Evolutionary conservation across 192 early-diverging fungal genomes (phyloP).

Genomic region (Thamnidium elegans): DNA sequence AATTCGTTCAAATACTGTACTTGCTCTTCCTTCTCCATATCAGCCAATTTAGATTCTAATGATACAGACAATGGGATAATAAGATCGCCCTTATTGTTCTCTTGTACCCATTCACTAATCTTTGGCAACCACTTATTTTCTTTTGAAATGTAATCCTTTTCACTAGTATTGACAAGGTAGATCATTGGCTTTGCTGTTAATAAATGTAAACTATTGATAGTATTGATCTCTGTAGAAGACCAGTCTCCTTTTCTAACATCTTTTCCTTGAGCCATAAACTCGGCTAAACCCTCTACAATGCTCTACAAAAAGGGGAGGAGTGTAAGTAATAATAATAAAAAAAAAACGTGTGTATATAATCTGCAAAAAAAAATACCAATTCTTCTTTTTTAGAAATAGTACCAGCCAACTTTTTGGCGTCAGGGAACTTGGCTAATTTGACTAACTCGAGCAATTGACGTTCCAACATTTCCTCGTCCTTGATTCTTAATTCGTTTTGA

Average conservation of each 20-base stretch:
- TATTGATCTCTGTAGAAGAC: conserved; percentile 62
- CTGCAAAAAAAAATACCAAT: conserved; percentile 33
- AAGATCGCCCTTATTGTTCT: conserved; percentile 60
- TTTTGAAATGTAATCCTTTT: conserved; percentile 62
- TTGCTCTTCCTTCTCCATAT: conserved; percentile 44
- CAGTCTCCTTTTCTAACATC: conserved; percentile 68
- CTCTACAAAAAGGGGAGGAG: not conserved
- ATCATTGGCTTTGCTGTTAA: conserved; percentile 81
- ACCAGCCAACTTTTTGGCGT: conserved; percentile 64
- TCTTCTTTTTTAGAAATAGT: conserved; percentile 91
- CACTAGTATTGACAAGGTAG: conserved; percentile 67
- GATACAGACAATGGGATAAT: conserved; percentile 74
- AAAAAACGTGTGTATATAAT: too few relatives aligned
- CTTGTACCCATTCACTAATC: conserved; percentile 70
- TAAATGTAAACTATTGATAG: conserved; percentile 69
- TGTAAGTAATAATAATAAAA: too few relatives aligned
- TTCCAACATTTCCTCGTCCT: conserved; percentile 59
- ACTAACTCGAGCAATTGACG: conserved; percentile 66
- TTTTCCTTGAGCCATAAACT: conserved; percentile 60
- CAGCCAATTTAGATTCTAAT: conserved; percentile 52
- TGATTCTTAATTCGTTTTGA: conserved; percentile 71
- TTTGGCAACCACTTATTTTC: conserved; percentile 62
- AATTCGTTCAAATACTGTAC: conserved; percentile 35
- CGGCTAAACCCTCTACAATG: conserved; percentile 43
- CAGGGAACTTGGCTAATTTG: conserved; percentile 65